These are phyloP conservation scores for Dryas octopetala DNA, from an alignment of 306 rosid species.

Conservation along the genomic window DNA sequence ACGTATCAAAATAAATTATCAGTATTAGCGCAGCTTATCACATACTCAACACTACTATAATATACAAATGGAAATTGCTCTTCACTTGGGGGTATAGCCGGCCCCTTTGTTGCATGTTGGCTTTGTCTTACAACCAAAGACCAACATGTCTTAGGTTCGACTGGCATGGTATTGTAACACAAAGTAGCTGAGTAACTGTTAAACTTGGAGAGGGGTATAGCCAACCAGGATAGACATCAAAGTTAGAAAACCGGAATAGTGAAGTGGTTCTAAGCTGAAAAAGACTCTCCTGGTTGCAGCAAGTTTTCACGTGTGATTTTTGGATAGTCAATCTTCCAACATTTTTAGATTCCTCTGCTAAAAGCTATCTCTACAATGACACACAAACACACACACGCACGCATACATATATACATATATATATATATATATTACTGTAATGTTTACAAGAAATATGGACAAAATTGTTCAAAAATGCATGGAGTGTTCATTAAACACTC, in stretches of 20 bases:
- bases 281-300: background rate
- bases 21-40: background rate
- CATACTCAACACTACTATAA: conserved; percentile 5
- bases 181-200: no score
- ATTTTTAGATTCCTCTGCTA: background rate
- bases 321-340: background rate
- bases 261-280: background rate
- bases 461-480: background rate
- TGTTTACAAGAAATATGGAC: background rate
- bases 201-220: background rate
- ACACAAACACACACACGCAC: no score
- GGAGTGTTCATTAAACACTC: background rate
- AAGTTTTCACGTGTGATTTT: background rate
- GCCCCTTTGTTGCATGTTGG: no score
- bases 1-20: conserved; percentile 21
- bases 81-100: background rate
- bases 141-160: no score
- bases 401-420: no score
- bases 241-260: background rate
- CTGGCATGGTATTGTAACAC: no score
- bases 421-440: background rate
- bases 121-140: no score
- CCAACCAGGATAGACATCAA: background rate
- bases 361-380: background rate
- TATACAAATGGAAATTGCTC: background rate